Evolutionary conservation across 176 grass and related monocot genomes (phyloP).

Genomic region (Eragrostis nindensis): DNA sequence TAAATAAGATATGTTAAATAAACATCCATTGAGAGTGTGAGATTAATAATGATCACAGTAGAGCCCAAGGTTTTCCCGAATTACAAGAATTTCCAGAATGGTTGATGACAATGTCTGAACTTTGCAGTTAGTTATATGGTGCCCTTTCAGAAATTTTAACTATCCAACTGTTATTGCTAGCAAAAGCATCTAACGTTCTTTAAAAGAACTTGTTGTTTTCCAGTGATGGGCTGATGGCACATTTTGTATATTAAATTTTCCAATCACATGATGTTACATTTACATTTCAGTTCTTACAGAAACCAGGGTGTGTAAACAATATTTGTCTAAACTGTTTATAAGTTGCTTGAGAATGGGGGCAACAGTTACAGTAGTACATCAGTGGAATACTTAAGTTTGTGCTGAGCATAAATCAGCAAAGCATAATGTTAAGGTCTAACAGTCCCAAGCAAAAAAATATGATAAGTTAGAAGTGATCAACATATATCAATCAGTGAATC

Average conservation of each 20-base stretch:
- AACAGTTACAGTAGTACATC: background rate
- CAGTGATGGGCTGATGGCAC: background rate
- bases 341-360: background rate
- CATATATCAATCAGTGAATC: background rate
- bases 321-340: background rate
- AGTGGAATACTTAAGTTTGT: background rate
- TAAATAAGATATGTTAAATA: no score
- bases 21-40: no score
- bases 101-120: slow-evolving; percentile 11
- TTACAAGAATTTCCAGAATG: slow-evolving; percentile 8
- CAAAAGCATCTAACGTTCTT: background rate
- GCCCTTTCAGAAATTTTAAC: no score
- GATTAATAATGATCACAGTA: slow-evolving; percentile 1
- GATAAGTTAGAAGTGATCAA: background rate
- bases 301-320: no score
- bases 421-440: background rate
- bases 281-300: no score
- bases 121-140: no score
- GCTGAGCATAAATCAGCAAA: background rate
- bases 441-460: background rate
- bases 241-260: background rate
- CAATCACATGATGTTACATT: no score
- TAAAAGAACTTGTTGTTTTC: background rate
- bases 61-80: background rate
- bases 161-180: no score